Evolutionary conservation across 2,329 filamentous ascomycete genomes (phyloP), one percentile per base, ranked within the genome.

Genomic region (Penicillium sumatraense): DNA sequence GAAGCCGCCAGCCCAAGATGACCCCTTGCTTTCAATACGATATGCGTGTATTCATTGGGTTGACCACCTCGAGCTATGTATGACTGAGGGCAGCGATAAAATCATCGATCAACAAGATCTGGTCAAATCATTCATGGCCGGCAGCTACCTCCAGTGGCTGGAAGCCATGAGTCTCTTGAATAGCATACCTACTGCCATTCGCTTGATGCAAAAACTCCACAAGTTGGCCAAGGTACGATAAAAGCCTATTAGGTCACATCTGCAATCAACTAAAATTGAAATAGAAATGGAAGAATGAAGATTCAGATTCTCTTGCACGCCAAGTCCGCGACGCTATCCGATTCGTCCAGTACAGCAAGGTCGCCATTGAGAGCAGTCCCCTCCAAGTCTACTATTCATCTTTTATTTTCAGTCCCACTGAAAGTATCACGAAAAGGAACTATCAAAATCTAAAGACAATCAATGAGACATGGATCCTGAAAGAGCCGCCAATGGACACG

Each of bases 11-110:
- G 10, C 64, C n/a, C 58, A 58, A 2, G 63, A 75, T 53, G 63
- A 75, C 53, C 71, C 67, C 2, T 50, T 77, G 2, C 58, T 56
- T 4, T 13, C 54, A 3, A 46, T 66, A 16, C 36, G 57, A 13
- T 78, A 78, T 49, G 57, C 65, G 3, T 76, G 71, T 53, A 35
- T 69, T 1, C 70, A 73, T 53, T 78, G 71, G 74, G 49, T 69
- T 29, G 61, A 73, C 27, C 71, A 78, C 62, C 52, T 75, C 14
- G 16, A 31, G 7, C 23, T 65, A 5, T 47, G 45, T 29, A 18
- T 5, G 36, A 5, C 11, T n/a, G 3, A 11, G 23, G 9, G 47
- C 16, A 11, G 35, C 11, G 33, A 27, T 27, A 5, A 27, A 10
- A 10, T 5, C 26, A 48, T 66, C 3, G 21, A 59, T 48, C 51